Conservation (phyloP, 176 grass and related monocot species). For the Themeda triandra region DNA sequence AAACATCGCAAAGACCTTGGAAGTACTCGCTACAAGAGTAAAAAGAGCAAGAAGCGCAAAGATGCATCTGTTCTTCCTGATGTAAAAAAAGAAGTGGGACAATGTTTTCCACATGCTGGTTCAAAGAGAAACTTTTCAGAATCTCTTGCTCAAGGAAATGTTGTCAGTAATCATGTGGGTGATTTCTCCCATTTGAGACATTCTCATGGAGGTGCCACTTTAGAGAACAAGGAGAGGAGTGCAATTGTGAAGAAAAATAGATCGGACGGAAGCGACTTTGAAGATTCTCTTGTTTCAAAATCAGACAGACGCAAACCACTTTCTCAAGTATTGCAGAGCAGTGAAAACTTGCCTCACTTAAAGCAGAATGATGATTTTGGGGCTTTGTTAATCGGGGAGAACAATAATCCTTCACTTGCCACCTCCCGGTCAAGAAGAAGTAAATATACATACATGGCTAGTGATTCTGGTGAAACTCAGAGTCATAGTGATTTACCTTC, state of each 20-base stretch:
- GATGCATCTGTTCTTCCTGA: conserved; percentile 31
- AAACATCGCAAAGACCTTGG: conserved; percentile 62
- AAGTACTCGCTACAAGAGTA: conserved; percentile 77
- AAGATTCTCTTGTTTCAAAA: conserved; percentile 70
- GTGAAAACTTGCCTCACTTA: conserved; percentile 41
- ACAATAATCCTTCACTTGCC: conserved; percentile 36
- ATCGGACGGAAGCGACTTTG: conserved; percentile 48
- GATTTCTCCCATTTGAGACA: conserved; percentile 39
- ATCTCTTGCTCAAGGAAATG: conserved; percentile 33
- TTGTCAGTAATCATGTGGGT: conserved; percentile 36
- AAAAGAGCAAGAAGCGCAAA: conserved; percentile 64
- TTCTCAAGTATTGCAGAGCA: conserved; percentile 68
- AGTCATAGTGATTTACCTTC: conserved; percentile 52
- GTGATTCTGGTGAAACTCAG: conserved; percentile 72
- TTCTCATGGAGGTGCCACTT: conserved; percentile 21
- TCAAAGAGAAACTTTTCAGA: conserved; percentile 49
- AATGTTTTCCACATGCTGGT: conserved; percentile 46
- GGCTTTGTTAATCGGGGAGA: conserved; percentile 41
- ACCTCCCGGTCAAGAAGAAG: conserved; percentile 50
- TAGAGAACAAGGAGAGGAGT: conserved; percentile 37
- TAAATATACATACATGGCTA: conserved; percentile 55
- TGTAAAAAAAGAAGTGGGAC: conserved; percentile 38
- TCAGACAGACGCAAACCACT: conserved; percentile 48
- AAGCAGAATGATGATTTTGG: conserved; percentile 45
- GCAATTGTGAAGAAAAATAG: conserved; percentile 48